Percentiles rank a stretch among this genome's conserved stretches.
These are phyloP conservation scores for Fusarium sp. DNA, from an alignment of 2,329 filamentous ascomycete species.

Conservation along the genomic window DNA sequence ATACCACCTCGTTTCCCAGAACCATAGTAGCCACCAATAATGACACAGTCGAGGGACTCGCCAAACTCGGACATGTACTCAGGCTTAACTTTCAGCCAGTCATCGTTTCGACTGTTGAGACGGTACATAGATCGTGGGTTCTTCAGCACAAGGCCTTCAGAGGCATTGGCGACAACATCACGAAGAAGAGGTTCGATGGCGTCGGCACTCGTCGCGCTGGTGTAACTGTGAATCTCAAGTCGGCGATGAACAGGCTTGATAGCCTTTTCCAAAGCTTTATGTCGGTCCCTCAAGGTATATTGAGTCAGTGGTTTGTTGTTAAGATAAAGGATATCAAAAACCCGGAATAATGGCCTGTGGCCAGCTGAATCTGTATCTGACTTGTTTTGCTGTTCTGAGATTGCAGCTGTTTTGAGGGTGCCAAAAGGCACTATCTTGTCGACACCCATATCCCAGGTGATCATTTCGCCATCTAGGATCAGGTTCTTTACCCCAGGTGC, in stretches of 20 bases:
- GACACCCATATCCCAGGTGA: constrained; percentile 91
- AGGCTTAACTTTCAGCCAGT: constrained; percentile 99
- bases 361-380: constrained; percentile 65
- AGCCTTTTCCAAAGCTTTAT: constrained; percentile 78
- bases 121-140: constrained; percentile 89
- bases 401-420: constrained; percentile 89
- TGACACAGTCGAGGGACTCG: constrained; percentile 88
- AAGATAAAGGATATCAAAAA: constrained; percentile 92
- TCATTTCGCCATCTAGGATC: constrained; percentile 98
- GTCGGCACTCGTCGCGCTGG: constrained; percentile 72
- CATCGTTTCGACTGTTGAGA: constrained; percentile 89
- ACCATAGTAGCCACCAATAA: constrained; percentile 94
- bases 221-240: constrained; percentile 84
- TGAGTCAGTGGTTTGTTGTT: constrained; percentile 84
- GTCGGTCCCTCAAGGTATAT: constrained; percentile 86
- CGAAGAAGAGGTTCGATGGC: constrained; percentile 85
- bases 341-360: constrained; percentile 79
- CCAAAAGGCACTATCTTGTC: constrained; percentile 92
- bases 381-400: constrained; percentile 76
- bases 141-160: constrained; percentile 92
- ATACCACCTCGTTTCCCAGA: constrained; percentile 85
- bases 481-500: constrained; percentile 81
- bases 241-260: constrained; percentile 78
- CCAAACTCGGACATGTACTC: constrained; percentile 99
- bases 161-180: constrained; percentile 85